phyloP scores from a whole-genome alignment of 140 eudicot species.

The Bidens hawaiensis region DNA sequence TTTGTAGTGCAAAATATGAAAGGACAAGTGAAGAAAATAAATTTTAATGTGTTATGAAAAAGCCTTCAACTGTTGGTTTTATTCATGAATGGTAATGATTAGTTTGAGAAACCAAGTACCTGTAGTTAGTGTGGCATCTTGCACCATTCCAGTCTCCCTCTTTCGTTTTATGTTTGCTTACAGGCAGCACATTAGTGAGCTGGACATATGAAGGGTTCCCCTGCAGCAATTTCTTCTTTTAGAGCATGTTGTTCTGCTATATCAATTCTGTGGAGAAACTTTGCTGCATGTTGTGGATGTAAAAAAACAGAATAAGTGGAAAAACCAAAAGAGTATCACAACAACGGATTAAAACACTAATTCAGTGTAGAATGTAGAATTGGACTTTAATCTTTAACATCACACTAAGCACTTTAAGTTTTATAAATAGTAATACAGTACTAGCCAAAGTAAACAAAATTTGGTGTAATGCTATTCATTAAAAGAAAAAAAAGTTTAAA shows the following conservation, averaged over 20 bases:
- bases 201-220: conserved; percentile 79
- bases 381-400: neutral
- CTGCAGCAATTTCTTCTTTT: conserved; percentile 43
- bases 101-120: conserved; percentile 32
- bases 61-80: neutral
- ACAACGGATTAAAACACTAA: neutral
- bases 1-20: conserved; percentile 59
- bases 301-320: conserved; percentile 17
- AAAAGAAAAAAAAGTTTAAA: neutral
- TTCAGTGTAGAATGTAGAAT: neutral
- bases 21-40: neutral
- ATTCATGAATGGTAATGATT: neutral
- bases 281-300: conserved; percentile 83
- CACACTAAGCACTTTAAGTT: neutral
- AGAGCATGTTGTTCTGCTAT: conserved; percentile 39
- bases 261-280: conserved; percentile 38
- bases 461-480: neutral
- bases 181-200: conserved; percentile 65
- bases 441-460: neutral
- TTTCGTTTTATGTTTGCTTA: conserved; percentile 54
- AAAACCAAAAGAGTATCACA: neutral
- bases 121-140: conserved; percentile 91
- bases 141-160: conserved; percentile 99
- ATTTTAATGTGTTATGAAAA: neutral
- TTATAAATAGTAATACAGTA: neutral